A percentile compares a stretch with the other conserved stretches of the same genome.
These are phyloP conservation scores for Xylariaceae sp. DNA, from an alignment of 2,329 filamentous ascomycete species.

Conservation along the genomic window DNA sequence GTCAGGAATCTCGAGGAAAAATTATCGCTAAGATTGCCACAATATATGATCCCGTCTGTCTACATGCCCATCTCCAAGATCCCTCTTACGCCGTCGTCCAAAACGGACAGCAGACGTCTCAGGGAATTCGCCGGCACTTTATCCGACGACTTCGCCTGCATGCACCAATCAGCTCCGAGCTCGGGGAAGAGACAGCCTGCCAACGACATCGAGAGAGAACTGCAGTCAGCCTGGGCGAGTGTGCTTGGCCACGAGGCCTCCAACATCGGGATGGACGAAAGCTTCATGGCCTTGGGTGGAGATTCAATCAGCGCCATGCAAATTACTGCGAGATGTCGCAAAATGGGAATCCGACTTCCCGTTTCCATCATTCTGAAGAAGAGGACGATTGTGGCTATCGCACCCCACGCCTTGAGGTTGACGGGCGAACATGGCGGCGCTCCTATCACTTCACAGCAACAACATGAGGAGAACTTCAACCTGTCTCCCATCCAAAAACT, in stretches of 20 bases:
- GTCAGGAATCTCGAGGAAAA: no score
- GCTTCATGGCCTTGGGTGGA: slow-evolving; percentile 39
- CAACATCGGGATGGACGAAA: slow-evolving; percentile 28
- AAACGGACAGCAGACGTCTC: no score
- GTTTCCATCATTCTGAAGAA: slow-evolving; percentile 16
- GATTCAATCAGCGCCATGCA: slow-evolving; percentile 44
- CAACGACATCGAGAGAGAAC: slow-evolving; percentile 1
- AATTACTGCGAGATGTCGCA: slow-evolving; percentile 36
- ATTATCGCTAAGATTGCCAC: no score
- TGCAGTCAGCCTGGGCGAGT: slow-evolving; percentile 34
- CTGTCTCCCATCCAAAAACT: slow-evolving; percentile 43
- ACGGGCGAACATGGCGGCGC: no score
- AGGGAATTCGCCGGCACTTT: no score
- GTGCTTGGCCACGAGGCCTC: slow-evolving; percentile 35
- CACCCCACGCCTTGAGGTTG: no score
- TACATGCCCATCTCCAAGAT: no score
- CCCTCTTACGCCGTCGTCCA: no score
- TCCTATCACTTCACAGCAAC: slow-evolving; percentile 30
- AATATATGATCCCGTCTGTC: no score
- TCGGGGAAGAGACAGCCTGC: no score
- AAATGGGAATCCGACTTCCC: slow-evolving; percentile 26
- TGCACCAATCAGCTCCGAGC: no score
- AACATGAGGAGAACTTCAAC: slow-evolving; percentile 26
- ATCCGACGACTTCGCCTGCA: no score
- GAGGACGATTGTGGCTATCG: slow-evolving; percentile 7